Evolutionary conservation across 257 asterid genomes (phyloP).

Genomic region (Solanum habrochaites): DNA sequence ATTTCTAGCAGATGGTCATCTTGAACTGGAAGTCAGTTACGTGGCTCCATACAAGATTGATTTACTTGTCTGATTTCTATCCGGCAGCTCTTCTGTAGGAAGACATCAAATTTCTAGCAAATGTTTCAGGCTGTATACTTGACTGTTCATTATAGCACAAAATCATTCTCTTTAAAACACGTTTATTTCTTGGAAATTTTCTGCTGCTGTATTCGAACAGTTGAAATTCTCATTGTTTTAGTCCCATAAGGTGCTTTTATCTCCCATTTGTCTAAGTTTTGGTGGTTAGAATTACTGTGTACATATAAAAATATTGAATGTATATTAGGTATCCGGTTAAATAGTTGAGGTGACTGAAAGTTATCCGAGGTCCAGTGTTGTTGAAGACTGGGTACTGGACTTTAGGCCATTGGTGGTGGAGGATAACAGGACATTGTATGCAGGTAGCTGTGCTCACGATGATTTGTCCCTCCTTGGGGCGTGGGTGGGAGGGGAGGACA

Average conservation of each 20-base stretch:
- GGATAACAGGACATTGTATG: slow-evolving; percentile 5
- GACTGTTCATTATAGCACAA: neutral
- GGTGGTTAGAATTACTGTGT: neutral
- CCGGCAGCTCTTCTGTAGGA: neutral
- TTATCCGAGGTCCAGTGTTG: slow-evolving; percentile 21
- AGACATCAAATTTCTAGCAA: neutral
- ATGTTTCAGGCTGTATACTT: neutral
- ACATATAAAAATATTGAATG: neutral
- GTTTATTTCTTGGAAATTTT: neutral
- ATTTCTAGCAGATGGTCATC: neutral
- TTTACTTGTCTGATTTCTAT: neutral
- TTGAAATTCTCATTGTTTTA: neutral
- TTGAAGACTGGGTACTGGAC: slow-evolving; percentile 26
- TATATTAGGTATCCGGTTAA: neutral
- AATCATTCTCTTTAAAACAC: neutral
- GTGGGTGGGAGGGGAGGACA: slow-evolving; percentile 43
- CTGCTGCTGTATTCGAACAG: neutral
- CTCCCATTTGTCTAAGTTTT: neutral
- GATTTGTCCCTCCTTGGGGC: slow-evolving; percentile 27
- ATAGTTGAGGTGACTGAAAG: neutral
- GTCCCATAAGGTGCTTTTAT: neutral
- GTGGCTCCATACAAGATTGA: neutral
- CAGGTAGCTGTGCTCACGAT: slow-evolving; percentile 30
- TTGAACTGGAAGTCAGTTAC: neutral
- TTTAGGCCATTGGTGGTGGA: slow-evolving; percentile 8